Base-by-base conservation (phyloP, 2,329 filamentous ascomycete species). In the Lizonia empirigonia region DNA sequence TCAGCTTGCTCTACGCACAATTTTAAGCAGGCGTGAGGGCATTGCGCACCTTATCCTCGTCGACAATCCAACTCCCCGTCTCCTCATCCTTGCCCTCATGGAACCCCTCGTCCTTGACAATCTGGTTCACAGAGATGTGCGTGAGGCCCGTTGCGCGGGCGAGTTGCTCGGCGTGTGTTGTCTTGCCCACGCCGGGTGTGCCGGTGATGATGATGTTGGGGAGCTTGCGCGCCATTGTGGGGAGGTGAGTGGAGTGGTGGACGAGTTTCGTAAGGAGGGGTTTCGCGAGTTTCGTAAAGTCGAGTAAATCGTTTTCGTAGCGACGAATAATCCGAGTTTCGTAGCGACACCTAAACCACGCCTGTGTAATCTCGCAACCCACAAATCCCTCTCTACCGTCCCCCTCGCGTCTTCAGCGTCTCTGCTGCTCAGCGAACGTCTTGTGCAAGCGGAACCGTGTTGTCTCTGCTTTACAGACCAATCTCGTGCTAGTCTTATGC, bases 181-280 rank as follows among this genome's bases (percentile, higher is more conserved):
- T 96, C 78, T 99, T 99, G 68, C 94, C 94, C 22, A 95, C 91
- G 47, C 94, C 94, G 0, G 94, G 94, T 16, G 94, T 99, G 59
- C 94, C 94, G 32, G 94, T 97, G 60, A 99, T 82, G 62, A 99
- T 88, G 67, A 99, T 91, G 74, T 97, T 99, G 23, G 94, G 94
- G 56, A 71, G 69, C 49, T 71, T 72, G 50, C 77, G 74, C 53
- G 72, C 67, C 71, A 75, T 76, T 16, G 34, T 55, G 42, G n/a
- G n/a, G n/a, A n/a, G n/a, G n/a, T n/a, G n/a, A n/a, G n/a, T n/a
- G n/a, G n/a, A n/a, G n/a, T n/a, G n/a, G n/a, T n/a, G n/a, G n/a
- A n/a, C n/a, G n/a, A n/a, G n/a, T n/a, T n/a, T n/a, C n/a, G n/a
- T n/a, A n/a, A n/a, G n/a, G n/a, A n/a, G n/a, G n/a, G n/a, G n/a